Evolutionary conservation across 1,139 yeast species (phyloP).

Genomic region (Yamadazyma pseudoaaseri): DNA sequence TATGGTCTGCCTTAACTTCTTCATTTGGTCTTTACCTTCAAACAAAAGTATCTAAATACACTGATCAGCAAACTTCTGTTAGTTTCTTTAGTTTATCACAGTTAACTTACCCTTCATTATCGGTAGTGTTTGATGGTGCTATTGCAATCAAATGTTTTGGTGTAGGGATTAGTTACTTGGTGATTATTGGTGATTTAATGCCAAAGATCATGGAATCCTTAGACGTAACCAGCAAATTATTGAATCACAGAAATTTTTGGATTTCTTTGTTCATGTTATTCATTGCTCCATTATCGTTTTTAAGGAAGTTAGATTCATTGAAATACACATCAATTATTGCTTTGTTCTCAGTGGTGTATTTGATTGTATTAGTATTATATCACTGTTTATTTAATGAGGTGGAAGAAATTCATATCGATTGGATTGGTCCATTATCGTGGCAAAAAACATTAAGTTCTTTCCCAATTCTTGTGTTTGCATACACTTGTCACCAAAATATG

Average conservation of each 20-base stretch:
- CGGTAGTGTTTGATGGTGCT: conserved; percentile 48
- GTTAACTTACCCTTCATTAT: conserved; percentile 52
- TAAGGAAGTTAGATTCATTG: conserved; percentile 76
- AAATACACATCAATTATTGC: conserved; percentile 88
- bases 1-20: conserved; percentile 50
- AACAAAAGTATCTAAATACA: conserved; percentile 49
- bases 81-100: conserved; percentile 54
- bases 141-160: conserved; percentile 76
- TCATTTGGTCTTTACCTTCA: conserved; percentile 54
- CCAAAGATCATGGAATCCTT: conserved; percentile 66
- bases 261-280: conserved; percentile 59
- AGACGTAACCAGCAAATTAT: conserved; percentile 20
- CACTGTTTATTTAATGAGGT: conserved; percentile 51
- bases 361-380: conserved; percentile 68
- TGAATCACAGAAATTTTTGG: conserved; percentile 61
- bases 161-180: conserved; percentile 84
- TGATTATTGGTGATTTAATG: conserved; percentile 87
- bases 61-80: conserved; percentile 48
- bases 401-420: conserved; percentile 22
- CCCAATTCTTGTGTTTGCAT: conserved; percentile 92
- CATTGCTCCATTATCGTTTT: conserved; percentile 73
- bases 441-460: conserved; percentile 50
- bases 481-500: conserved; percentile 93
- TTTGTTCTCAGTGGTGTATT: conserved; percentile 73
- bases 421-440: conserved; percentile 39